Evolutionary conservation across 495 filamentous ascomycete species (phyloP).

Genomic region (Tuber aestivum): DNA sequence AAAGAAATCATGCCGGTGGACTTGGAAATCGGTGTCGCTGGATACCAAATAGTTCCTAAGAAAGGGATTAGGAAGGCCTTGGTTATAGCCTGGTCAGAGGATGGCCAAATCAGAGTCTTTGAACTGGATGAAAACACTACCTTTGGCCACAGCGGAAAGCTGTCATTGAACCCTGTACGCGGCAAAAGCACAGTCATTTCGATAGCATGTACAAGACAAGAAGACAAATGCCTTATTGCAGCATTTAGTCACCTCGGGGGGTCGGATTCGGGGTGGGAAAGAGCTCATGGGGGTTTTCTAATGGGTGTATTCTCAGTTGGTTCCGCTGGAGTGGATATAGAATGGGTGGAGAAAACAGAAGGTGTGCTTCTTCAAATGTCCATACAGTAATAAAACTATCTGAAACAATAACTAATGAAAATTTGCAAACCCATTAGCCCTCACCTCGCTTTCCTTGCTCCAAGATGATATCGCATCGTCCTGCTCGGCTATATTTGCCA

Average conservation of each 20-base stretch:
- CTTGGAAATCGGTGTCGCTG: constrained; percentile 16
- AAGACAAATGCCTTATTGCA: constrained; percentile 12
- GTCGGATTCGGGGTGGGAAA: constrained; percentile 1
- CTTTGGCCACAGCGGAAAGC: background rate
- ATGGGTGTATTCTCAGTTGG: constrained; percentile 23
- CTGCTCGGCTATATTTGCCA: constrained; percentile 33
- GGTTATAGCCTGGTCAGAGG: constrained; percentile 19
- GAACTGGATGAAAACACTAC: constrained; percentile 10
- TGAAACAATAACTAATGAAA: constrained; percentile 15
- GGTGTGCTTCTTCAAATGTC: constrained; percentile 33
- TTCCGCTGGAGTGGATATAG: constrained; percentile 16
- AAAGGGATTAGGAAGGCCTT: constrained; percentile 8
- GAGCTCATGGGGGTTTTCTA: constrained; percentile 9
- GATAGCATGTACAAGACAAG: constrained; percentile 26
- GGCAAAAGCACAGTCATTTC: background rate
- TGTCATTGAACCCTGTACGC: background rate
- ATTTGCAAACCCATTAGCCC: constrained; percentile 16
- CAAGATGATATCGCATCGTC: constrained; percentile 17
- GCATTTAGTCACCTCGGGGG: constrained; percentile 6
- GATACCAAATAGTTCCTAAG: constrained; percentile 27
- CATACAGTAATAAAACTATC: constrained; percentile 10
- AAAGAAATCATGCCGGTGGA: constrained; percentile 17
- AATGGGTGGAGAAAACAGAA: constrained; percentile 28
- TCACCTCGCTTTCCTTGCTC: constrained; percentile 9
- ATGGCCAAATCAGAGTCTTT: constrained; percentile 17